Base-by-base conservation (phyloP, 805 yeast genomes). In the Metschnikowia orientalis region DNA sequence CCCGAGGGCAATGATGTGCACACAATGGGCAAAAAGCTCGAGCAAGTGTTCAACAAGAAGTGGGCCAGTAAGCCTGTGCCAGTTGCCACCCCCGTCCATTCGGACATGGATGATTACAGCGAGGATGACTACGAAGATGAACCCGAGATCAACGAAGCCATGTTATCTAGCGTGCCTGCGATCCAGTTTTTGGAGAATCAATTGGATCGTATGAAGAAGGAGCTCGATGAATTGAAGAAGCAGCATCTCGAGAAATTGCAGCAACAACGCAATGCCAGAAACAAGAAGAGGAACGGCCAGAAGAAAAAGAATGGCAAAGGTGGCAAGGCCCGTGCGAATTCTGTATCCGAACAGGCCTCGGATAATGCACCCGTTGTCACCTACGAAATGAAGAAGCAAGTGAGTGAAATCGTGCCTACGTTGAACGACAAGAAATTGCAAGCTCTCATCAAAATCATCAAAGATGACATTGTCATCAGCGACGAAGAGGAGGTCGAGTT, bases 1-100 rank as follows among this genome's bases (percentile, higher is more conserved):
- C 97, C 98, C 2, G 95, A 84, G 49, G 95, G 96, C n/a, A 80
- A 95, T 4, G 95, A 95, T 30, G 98, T 92, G 22, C 87, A 89
- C 57, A 74, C 77, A 73, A 83, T 92, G 95, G 98, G 97, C 12
- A 95, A 86, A 56, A 73, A 88, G 48, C 67, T 92, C 35, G 97
- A 92, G 59, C 80, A 79, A 17, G 74, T 84, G 3, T 92, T 90
- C 53, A 83, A 87, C 50, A 79, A 83, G 51, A 81, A 79, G 57
- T 90, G 97, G 97, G 73, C 77, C 15, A 88, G 86, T 45, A 55
- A 61, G 38, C 72, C 72, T n/a, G 47, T 63, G 18, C 67, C 69
- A 8, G 77, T 80, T 56, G 95, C 96, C 12, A 69, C 78, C 9
- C 78, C 84, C 3, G 73, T 75, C 2, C 69, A 73, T 14, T 77